Conservation (phyloP, 345 rosid species). For the Aegle marmelos region DNA sequence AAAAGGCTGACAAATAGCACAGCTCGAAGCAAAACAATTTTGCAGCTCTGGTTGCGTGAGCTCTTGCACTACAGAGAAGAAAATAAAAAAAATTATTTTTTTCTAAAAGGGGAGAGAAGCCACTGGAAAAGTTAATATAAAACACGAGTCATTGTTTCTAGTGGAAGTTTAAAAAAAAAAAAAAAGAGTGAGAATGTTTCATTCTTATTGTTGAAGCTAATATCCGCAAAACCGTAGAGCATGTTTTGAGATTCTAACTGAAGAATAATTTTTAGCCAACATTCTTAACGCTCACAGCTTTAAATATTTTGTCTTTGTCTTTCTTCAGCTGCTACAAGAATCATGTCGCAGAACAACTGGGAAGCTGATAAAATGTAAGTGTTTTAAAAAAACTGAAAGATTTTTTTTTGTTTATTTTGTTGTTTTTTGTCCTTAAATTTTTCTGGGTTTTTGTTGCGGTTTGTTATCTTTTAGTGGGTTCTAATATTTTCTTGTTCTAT, state of each 20-base stretch:
- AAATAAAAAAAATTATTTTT: too few relatives aligned
- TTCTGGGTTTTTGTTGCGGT: background rate
- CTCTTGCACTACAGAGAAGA: background rate
- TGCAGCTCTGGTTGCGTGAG: background rate
- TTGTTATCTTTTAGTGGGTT: background rate
- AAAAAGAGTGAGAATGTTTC: background rate
- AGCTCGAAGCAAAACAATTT: background rate
- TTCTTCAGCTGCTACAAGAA: background rate
- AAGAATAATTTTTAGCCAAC: background rate
- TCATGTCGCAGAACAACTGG: conserved; percentile 39
- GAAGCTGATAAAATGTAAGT: conserved; percentile 51
- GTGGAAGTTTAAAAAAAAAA: background rate
- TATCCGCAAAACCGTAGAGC: background rate
- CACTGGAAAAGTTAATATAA: background rate
- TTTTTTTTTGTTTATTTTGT: background rate
- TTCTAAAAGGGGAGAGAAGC: background rate
- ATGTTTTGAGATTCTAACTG: background rate
- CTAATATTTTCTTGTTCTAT: background rate
- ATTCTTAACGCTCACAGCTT: background rate
- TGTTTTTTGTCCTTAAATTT: background rate
- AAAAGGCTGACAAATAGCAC: background rate
- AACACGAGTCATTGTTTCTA: background rate
- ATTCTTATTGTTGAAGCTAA: background rate
- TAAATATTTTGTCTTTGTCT: background rate
- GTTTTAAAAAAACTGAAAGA: background rate